These are phyloP conservation scores for Eucalyptus polyanthemos DNA, from an alignment of 345 rosid species.

Conservation along the genomic window DNA sequence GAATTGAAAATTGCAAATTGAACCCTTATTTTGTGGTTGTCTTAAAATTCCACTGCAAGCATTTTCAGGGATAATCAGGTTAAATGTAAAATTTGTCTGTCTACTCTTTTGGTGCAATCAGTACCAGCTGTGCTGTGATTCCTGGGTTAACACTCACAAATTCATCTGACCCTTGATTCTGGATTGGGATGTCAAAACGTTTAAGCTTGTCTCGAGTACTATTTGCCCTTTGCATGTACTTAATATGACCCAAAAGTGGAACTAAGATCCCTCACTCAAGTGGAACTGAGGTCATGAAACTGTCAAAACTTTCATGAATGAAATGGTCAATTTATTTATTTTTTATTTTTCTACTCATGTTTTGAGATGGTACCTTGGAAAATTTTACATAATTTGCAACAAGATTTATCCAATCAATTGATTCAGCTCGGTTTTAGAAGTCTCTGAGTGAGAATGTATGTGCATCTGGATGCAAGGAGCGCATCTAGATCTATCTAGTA, in stretches of 20 bases:
- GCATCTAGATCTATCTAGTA: background rate
- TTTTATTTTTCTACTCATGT: background rate
- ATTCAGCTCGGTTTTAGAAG: background rate
- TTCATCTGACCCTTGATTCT: background rate
- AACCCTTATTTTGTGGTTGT: background rate
- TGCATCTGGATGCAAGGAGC: background rate
- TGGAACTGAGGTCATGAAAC: background rate
- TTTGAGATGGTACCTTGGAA: background rate
- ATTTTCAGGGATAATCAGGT: background rate
- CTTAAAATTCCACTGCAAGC: background rate
- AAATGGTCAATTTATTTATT: background rate
- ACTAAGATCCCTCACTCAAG: background rate
- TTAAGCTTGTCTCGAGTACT: background rate
- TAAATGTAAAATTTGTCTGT: background rate
- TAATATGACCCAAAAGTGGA: background rate
- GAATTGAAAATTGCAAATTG: background rate
- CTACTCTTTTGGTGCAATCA: background rate
- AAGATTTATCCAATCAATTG: background rate
- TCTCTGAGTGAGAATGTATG: background rate
- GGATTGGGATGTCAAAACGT: background rate
- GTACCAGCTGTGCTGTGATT: background rate
- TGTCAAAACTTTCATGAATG: background rate
- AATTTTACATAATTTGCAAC: background rate
- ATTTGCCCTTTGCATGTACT: background rate
- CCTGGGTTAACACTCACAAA: background rate